Conservation (phyloP, 768 basidiomycete species). For the Boletus sp. region DNA sequence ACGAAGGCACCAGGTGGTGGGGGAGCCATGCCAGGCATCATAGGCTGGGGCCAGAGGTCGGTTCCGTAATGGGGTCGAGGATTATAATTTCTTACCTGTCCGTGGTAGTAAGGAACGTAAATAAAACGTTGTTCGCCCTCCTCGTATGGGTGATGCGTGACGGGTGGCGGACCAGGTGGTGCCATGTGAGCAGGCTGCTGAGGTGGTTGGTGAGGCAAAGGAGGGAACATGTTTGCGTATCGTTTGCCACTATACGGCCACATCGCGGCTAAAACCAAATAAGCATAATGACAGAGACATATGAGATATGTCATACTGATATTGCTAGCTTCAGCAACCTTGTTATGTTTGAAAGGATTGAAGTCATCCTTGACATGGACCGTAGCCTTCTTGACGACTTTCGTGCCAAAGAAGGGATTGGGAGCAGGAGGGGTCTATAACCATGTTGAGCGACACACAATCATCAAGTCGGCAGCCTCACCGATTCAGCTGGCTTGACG, state of each 20-base stretch:
- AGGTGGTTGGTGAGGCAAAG: constrained; percentile 54
- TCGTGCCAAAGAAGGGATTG: constrained; percentile 90
- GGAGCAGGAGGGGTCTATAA: constrained; percentile 47
- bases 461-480: constrained; percentile 25
- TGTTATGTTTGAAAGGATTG: constrained; percentile 90
- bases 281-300: not conserved
- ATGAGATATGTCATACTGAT: constrained; percentile 55
- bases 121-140: constrained; percentile 73
- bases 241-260: constrained; percentile 94
- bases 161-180: constrained; percentile 64
- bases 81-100: constrained; percentile 48
- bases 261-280: constrained; percentile 48
- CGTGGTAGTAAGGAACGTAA: constrained; percentile 81
- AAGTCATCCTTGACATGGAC: constrained; percentile 96
- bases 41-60: constrained; percentile 45
- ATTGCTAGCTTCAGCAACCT: constrained; percentile 70
- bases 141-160: constrained; percentile 76
- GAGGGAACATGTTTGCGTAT: constrained; percentile 75
- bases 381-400: constrained; percentile 68
- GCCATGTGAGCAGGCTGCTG: constrained; percentile 66
- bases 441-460: constrained; percentile 9
- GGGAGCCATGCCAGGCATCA: constrained; percentile 85
- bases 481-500: constrained; percentile 54
- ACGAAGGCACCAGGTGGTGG: constrained; percentile 81
- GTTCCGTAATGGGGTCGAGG: not conserved